These are phyloP conservation scores for Lizanozyma gosingica DNA, from an alignment of 1,139 yeast genomes.

Conservation along the genomic window DNA sequence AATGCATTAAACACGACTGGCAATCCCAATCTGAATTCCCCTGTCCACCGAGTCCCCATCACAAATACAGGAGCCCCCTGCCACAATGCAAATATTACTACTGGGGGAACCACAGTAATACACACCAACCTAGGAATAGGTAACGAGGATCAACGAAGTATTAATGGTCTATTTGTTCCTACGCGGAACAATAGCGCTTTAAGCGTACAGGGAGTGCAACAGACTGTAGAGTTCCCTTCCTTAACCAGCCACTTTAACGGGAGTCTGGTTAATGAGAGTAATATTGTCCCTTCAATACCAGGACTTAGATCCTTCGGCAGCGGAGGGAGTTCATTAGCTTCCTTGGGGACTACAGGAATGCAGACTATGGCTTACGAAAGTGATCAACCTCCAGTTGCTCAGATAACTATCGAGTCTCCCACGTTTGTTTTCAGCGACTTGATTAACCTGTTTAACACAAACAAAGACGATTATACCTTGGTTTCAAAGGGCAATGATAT, in stretches of 20 bases:
- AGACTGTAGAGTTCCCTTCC: neutral
- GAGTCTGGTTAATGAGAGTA: neutral
- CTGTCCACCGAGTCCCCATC: no score
- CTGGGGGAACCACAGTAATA: no score
- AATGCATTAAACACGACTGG: no score
- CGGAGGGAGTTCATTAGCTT: neutral
- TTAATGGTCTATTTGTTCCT: neutral
- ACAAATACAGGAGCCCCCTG: no score
- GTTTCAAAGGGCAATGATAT: constrained; percentile 57
- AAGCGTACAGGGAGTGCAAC: neutral
- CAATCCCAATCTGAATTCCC: no score
- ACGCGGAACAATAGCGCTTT: neutral
- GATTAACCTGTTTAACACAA: neutral
- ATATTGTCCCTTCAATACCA: neutral
- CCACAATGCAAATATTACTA: no score
- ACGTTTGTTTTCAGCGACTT: neutral
- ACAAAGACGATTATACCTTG: constrained; percentile 36
- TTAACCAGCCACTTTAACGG: neutral
- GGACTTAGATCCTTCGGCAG: neutral
- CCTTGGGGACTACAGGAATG: no score
- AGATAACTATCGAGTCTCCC: neutral
- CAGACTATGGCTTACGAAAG: neutral
- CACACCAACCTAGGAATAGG: neutral
- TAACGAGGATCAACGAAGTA: neutral
- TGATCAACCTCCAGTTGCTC: neutral